phyloP scores from a whole-genome alignment of 495 filamentous ascomycete species.

The Trichocladium antarcticum region DNA sequence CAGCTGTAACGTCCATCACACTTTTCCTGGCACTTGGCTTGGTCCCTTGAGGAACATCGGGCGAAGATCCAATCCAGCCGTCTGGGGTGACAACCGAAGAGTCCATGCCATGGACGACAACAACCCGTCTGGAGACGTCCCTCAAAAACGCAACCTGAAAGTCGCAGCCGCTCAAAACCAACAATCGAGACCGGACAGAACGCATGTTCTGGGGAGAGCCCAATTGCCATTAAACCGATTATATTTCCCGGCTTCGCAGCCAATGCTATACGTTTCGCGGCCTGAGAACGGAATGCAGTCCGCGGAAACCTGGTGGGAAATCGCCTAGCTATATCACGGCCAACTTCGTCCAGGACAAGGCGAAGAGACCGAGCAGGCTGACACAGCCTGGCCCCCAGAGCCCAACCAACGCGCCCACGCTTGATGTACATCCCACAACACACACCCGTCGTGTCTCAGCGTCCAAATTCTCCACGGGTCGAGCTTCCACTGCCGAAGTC shows the following conservation, averaged over 20 bases:
- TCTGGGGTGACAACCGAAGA: too few species aligned
- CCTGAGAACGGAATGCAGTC: not conserved
- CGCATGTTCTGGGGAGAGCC: not conserved
- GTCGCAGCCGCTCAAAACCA: too few species aligned
- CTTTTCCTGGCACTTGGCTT: not conserved
- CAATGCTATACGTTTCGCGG: not conserved
- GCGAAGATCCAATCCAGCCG: too few species aligned
- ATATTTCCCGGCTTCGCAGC: not conserved
- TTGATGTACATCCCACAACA: too few species aligned
- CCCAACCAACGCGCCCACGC: too few species aligned
- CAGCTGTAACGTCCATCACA: not conserved
- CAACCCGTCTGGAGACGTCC: too few species aligned
- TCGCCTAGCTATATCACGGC: not conserved
- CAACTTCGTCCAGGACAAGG: not conserved
- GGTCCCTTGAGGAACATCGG: not conserved
- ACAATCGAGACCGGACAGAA: too few species aligned
- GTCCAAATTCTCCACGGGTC: not conserved
- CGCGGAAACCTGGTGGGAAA: not conserved
- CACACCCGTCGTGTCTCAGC: too few species aligned
- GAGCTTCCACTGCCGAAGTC: not conserved
- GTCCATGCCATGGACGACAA: too few species aligned
- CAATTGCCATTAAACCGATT: not conserved
- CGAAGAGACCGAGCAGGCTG: not conserved
- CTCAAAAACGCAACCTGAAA: too few species aligned
- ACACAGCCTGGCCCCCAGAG: too few species aligned